Conservation (phyloP, 345 rosid genomes). For the Dipteronia sinensis region DNA sequence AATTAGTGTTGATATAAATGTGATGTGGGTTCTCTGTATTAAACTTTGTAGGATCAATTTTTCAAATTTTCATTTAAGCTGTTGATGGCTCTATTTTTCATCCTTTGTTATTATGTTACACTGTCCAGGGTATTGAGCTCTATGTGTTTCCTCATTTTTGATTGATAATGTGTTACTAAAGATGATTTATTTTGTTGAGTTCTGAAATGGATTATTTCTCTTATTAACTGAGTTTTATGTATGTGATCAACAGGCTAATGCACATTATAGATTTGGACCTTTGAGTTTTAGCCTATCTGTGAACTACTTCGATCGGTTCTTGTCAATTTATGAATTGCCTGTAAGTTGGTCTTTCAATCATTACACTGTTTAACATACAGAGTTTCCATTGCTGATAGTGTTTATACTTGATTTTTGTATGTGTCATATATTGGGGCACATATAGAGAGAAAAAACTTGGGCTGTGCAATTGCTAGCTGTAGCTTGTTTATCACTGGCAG, state of each 20-base stretch:
- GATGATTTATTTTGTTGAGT: constrained; percentile 6
- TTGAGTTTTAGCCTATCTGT: constrained; percentile 52
- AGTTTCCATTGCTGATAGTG: neutral
- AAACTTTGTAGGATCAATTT: neutral
- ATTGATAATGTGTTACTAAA: neutral
- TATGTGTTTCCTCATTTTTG: neutral
- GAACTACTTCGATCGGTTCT: constrained; percentile 77
- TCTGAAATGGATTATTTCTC: neutral
- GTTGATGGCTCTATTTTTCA: neutral
- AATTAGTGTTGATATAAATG: neutral
- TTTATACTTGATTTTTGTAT: constrained; percentile 7
- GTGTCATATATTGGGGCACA: neutral
- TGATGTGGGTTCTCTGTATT: neutral
- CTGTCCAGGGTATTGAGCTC: constrained; percentile 6
- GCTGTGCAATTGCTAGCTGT: constrained; percentile 59
- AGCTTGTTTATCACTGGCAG: constrained; percentile 72
- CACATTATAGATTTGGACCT: constrained; percentile 58
- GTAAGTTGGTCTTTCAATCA: constrained; percentile 44
- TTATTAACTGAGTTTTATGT: neutral
- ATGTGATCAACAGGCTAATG: constrained; percentile 55
- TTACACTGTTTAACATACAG: neutral
- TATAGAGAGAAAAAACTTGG: constrained; percentile 64
- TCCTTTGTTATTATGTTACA: neutral
- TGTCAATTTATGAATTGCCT: constrained; percentile 61
- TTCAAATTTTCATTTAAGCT: neutral